phyloP scores from a whole-genome alignment of 2,329 filamentous ascomycete species.

The Bertia moriformis region DNA sequence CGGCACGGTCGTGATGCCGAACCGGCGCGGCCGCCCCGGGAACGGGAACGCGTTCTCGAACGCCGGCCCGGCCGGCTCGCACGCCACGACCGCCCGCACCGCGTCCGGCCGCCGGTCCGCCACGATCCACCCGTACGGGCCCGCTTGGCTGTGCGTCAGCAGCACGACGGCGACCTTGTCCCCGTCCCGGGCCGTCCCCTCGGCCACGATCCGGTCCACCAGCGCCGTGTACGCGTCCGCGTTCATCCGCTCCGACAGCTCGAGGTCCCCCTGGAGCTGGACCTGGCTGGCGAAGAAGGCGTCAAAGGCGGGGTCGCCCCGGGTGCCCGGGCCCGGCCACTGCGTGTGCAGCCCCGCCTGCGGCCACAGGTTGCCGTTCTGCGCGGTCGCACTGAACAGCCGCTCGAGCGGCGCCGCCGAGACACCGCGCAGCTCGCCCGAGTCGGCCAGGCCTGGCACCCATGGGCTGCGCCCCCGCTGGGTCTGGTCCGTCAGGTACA shows the following conservation, averaged over 20 bases:
- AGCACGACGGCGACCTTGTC: conserved; percentile 24
- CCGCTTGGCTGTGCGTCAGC: conserved; percentile 33
- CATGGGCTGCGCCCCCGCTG: conserved; percentile 19
- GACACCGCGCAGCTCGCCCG: conserved; percentile 7
- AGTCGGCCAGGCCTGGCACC: conserved; percentile 11
- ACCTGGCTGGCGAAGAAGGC: conserved; percentile 27
- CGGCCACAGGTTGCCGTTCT: conserved; percentile 7
- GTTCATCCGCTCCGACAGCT: conserved; percentile 14
- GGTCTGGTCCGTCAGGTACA: conserved; percentile 27
- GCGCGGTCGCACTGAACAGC: conserved; percentile 16
- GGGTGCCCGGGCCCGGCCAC: conserved; percentile 20
- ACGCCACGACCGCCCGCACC: conserved; percentile 29
- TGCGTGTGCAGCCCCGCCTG: conserved; percentile 15
- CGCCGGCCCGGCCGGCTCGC: conserved; percentile 39
- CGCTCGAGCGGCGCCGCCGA: conserved; percentile 12
- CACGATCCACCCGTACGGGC: conserved; percentile 27
- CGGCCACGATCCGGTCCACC: too few species aligned
- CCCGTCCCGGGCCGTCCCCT: conserved; percentile 25
- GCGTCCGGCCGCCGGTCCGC: conserved; percentile 30
- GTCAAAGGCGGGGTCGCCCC: conserved; percentile 31
- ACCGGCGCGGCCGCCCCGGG: conserved; percentile 10
- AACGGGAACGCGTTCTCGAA: conserved; percentile 16
- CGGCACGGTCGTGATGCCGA: conserved; percentile 24
- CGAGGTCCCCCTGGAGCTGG: conserved; percentile 15
- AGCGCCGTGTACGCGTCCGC: too few species aligned